These are phyloP conservation scores for Pyracantha coccinea DNA, from an alignment of 331 rosid genomes.

Conservation along the genomic window DNA sequence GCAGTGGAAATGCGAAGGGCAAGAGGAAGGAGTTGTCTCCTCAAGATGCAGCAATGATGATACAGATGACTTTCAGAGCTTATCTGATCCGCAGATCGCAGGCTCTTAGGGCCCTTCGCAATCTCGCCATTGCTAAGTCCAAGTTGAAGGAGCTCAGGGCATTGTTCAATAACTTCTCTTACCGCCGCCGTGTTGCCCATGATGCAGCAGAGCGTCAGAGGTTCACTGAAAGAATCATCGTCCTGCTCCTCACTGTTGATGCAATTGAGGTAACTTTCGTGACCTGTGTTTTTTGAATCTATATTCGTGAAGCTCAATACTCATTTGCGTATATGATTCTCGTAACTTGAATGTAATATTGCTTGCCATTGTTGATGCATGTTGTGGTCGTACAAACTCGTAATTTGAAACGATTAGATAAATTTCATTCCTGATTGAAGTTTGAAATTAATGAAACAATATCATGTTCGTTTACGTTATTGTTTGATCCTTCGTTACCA, in stretches of 20 bases:
- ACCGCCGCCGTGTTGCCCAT: slow-evolving; percentile 41
- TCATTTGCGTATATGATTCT: background rate
- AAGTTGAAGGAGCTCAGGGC: slow-evolving; percentile 77
- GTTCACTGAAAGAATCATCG: slow-evolving; percentile 77
- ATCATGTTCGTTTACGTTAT: background rate
- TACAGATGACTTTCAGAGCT: slow-evolving; percentile 67
- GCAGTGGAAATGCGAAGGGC: slow-evolving; percentile 38
- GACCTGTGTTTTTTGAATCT: background rate
- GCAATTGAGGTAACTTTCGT: slow-evolving; percentile 53
- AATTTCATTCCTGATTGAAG: background rate
- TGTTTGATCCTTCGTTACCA: background rate
- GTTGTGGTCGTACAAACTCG: background rate
- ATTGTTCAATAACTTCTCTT: slow-evolving; percentile 61
- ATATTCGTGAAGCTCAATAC: background rate
- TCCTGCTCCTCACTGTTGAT: slow-evolving; percentile 86
- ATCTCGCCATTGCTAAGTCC: slow-evolving; percentile 70
- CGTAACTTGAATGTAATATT: background rate
- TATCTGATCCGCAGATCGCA: slow-evolving; percentile 70
- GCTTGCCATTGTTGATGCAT: background rate
- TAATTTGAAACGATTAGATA: background rate
- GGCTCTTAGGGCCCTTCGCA: slow-evolving; percentile 81
- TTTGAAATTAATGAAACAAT: background rate
- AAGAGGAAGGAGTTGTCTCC: slow-evolving; percentile 83
- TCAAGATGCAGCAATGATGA: slow-evolving; percentile 77
- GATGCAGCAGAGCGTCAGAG: slow-evolving; percentile 75